Evolutionary conservation across 345 rosid genomes (phyloP).

Genomic region (Hibiscus tridactylites): DNA sequence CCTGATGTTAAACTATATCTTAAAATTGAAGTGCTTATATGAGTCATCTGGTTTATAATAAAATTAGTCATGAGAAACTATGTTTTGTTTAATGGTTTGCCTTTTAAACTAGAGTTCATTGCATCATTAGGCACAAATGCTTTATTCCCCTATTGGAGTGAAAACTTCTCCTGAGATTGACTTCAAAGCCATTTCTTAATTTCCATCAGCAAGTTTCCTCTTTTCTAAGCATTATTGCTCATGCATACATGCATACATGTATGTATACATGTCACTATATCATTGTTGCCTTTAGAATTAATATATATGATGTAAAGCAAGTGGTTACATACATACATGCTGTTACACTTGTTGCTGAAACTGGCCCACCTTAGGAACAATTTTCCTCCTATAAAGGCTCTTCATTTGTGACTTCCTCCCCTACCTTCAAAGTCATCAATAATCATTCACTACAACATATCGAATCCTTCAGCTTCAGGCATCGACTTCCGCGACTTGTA

Average conservation of each 20-base stretch:
- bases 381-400: slow-evolving; percentile 46
- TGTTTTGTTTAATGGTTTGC: slow-evolving; percentile 14
- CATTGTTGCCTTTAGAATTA: background rate
- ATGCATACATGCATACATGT: background rate
- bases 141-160: slow-evolving; percentile 18
- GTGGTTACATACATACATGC: slow-evolving; percentile 1
- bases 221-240: slow-evolving; percentile 12
- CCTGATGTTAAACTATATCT: slow-evolving; percentile 18
- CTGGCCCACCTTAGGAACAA: slow-evolving; percentile 22
- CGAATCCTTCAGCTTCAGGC: slow-evolving; percentile 3
- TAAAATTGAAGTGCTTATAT: slow-evolving; percentile 21
- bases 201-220: slow-evolving; percentile 19
- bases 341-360: slow-evolving; percentile 17
- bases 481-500: background rate
- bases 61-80: slow-evolving; percentile 10
- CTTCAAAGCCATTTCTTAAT: slow-evolving; percentile 17
- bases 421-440: slow-evolving; percentile 16
- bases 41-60: slow-evolving; percentile 25
- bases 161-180: slow-evolving; percentile 22
- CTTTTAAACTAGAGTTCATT: slow-evolving; percentile 31
- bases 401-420: slow-evolving; percentile 23
- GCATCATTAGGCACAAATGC: slow-evolving; percentile 19
- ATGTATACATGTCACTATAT: background rate
- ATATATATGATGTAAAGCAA: slow-evolving; percentile 1
- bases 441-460: slow-evolving; percentile 10